A percentile compares a stretch with the other conserved stretches of the same genome.
Conservation (phyloP, 768 basidiomycete species). For the Collybia nuda region DNA sequence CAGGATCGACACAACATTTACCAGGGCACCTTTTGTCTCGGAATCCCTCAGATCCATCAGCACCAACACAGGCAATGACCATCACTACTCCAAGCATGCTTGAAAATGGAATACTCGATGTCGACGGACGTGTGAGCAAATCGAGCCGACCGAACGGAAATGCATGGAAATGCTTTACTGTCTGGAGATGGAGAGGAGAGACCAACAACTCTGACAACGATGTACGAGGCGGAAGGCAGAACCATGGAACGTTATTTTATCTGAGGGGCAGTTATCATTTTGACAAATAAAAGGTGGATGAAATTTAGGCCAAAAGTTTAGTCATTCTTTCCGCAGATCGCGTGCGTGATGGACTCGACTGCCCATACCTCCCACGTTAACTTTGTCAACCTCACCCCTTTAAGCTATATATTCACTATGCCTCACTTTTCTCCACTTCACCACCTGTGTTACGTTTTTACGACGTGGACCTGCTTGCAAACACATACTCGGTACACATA, state of each 20-base stretch:
- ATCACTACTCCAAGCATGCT: constrained; percentile 47
- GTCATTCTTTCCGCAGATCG: no score
- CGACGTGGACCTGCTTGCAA: no score
- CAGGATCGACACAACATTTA: constrained; percentile 33
- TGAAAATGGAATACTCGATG: constrained; percentile 50
- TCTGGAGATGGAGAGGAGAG: constrained; percentile 51
- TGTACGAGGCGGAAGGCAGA: constrained; percentile 41
- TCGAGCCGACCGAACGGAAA: constrained; percentile 44
- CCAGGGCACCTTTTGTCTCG: constrained; percentile 33
- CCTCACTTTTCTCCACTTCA: no score
- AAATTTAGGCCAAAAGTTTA: background rate
- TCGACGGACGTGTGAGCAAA: constrained; percentile 47
- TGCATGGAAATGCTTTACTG: constrained; percentile 56
- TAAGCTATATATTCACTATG: no score
- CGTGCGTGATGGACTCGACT: no score
- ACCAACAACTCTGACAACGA: constrained; percentile 15
- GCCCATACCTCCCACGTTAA: no score
- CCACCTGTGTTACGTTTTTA: no score
- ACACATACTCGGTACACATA: no score
- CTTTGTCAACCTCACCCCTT: no score
- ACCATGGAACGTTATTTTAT: constrained; percentile 51
- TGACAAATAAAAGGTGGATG: constrained; percentile 16
- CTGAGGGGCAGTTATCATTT: constrained; percentile 41
- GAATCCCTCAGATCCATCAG: constrained; percentile 23
- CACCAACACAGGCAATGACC: constrained; percentile 30